Evolutionary conservation across 129 eudicot genomes (phyloP).

Genomic region (Ambrosia trifida): DNA sequence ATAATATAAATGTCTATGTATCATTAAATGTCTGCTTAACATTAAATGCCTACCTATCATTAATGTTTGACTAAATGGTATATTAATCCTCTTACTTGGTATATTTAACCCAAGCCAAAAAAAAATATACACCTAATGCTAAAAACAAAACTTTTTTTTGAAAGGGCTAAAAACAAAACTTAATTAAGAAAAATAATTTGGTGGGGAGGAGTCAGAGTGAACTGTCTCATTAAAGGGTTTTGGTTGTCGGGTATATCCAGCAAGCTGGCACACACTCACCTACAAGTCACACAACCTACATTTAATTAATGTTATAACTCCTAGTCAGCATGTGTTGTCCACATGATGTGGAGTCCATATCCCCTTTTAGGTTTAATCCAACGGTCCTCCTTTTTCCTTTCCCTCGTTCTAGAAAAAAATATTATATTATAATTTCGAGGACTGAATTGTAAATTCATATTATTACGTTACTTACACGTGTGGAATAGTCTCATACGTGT

Average conservation of each 20-base stretch:
- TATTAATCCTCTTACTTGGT: too few relatives aligned
- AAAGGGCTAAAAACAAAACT: neutral
- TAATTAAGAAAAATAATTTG: neutral
- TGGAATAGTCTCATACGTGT: slow-evolving; percentile 18
- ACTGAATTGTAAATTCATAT: neutral
- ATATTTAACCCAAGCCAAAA: too few relatives aligned
- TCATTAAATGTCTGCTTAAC: too few relatives aligned
- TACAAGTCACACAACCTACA: neutral
- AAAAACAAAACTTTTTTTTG: neutral
- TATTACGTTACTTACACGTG: slow-evolving; percentile 12
- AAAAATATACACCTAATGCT: neutral
- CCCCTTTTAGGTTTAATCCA: slow-evolving; percentile 5
- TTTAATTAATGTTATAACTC: slow-evolving; percentile 17
- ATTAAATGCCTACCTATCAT: too few relatives aligned
- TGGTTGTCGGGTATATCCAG: slow-evolving; percentile 29
- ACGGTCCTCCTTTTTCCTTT: slow-evolving; percentile 17
- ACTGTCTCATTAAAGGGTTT: slow-evolving; percentile 22
- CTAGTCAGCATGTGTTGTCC: slow-evolving; percentile 24
- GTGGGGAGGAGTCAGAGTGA: neutral
- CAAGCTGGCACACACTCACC: slow-evolving; percentile 35
- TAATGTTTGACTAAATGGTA: too few relatives aligned
- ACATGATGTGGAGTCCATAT: slow-evolving; percentile 36
- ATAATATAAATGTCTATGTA: too few relatives aligned
- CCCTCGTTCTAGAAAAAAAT: neutral
- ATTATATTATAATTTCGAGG: neutral